Conservation (phyloP, 768 basidiomycete genomes). For the Chalciporus piperatus region DNA sequence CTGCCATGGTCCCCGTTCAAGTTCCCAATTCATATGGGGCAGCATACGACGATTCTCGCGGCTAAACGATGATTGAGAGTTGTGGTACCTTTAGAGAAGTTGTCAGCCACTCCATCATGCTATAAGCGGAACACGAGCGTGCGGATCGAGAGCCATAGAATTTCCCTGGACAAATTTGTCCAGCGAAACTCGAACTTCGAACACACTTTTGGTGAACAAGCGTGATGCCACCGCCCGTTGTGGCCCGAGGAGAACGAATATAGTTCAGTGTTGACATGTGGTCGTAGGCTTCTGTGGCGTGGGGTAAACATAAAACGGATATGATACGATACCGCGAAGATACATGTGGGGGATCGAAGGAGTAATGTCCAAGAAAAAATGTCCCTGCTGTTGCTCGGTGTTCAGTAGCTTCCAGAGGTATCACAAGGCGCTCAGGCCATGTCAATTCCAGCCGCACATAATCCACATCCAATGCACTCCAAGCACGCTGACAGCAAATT, state of each 20-base stretch:
- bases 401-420: constrained; percentile 14
- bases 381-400: neutral
- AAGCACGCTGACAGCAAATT: constrained; percentile 47
- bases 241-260: too few species aligned
- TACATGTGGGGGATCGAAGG: neutral
- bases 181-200: neutral
- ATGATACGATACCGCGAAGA: neutral
- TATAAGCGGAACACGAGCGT: too few species aligned
- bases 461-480: constrained; percentile 67
- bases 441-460: constrained; percentile 54
- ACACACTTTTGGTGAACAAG: neutral
- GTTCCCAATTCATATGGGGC: too few species aligned
- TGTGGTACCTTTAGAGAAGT: too few species aligned
- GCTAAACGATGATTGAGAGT: too few species aligned
- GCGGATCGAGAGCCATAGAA: neutral
- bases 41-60: too few species aligned
- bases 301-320: neutral
- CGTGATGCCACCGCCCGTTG: too few species aligned
- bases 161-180: neutral
- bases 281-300: neutral
- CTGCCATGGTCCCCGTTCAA: neutral
- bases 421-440: constrained; percentile 14
- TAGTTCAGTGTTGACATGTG: neutral
- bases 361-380: neutral
- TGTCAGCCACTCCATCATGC: neutral